A percentile compares a stretch with the other conserved stretches of the same genome.
phyloP scores from a whole-genome alignment of 2,329 filamentous ascomycete species.

The Basipetospora sp. region DNA sequence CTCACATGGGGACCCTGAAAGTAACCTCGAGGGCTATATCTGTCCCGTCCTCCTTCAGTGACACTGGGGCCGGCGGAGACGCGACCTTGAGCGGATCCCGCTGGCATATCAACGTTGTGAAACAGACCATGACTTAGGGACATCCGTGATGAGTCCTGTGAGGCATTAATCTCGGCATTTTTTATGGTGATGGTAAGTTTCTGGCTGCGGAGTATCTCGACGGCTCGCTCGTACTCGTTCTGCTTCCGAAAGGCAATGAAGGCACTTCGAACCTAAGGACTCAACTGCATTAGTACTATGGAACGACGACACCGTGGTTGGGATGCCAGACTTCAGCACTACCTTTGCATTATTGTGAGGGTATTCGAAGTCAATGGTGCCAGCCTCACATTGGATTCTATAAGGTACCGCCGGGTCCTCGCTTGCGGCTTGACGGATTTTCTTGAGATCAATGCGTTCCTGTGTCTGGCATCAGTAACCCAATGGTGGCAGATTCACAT shows the following conservation, averaged over 20 bases:
- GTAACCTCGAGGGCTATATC: too few relatives aligned
- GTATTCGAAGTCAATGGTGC: constrained; percentile 2
- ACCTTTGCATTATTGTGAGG: constrained; percentile 1
- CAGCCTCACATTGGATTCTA: constrained; percentile 1
- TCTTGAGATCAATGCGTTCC: constrained; percentile 6
- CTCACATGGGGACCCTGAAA: too few relatives aligned
- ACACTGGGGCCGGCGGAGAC: too few relatives aligned
- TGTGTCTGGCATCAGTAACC: too few relatives aligned
- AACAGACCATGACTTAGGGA: too few relatives aligned
- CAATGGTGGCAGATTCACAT: neutral
- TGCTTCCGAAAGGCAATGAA: constrained; percentile 3
- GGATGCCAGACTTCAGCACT: neutral
- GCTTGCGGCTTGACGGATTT: neutral
- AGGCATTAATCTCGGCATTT: too few relatives aligned
- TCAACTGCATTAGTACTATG: too few relatives aligned
- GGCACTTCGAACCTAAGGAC: constrained; percentile 1
- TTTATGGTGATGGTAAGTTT: neutral
- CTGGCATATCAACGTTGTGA: too few relatives aligned
- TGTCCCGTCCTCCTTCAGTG: too few relatives aligned
- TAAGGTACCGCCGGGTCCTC: neutral
- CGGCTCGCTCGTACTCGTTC: constrained; percentile 2
- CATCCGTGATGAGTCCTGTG: neutral
- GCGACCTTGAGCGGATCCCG: too few relatives aligned
- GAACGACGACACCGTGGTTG: neutral
- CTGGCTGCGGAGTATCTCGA: constrained; percentile 4